Conservation (phyloP, 495 filamentous ascomycete species). For the Aspergillus sparsus region DNA sequence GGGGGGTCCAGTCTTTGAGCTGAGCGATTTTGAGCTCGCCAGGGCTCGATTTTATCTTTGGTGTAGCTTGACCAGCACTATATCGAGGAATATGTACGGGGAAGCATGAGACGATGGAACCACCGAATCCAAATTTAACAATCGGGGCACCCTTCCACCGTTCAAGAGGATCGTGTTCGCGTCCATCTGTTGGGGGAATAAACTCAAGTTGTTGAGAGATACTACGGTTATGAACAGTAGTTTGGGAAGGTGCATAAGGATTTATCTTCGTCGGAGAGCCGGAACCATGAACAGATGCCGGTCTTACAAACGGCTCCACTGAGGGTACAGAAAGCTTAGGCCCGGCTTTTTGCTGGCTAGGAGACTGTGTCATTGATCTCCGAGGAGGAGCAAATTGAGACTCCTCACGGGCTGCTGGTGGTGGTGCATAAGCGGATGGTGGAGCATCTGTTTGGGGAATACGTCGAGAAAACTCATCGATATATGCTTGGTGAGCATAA, state of each 20-base stretch:
- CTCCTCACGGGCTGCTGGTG: slow-evolving; percentile 23
- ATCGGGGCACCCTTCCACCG: slow-evolving; percentile 90
- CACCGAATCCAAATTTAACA: slow-evolving; percentile 86
- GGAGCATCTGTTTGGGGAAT: slow-evolving; percentile 46
- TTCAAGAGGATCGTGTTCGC: slow-evolving; percentile 73
- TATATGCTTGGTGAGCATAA: slow-evolving; percentile 49
- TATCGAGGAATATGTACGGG: slow-evolving; percentile 88
- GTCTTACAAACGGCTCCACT: slow-evolving; percentile 60
- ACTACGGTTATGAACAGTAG: slow-evolving; percentile 31
- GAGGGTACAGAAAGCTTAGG: slow-evolving; percentile 49
- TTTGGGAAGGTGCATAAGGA: slow-evolving; percentile 38
- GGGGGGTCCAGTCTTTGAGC: slow-evolving; percentile 66
- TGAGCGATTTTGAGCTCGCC: slow-evolving; percentile 79
- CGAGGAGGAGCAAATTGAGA: slow-evolving; percentile 55
- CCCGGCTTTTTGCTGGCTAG: slow-evolving; percentile 57
- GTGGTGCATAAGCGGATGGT: slow-evolving; percentile 31
- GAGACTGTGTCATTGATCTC: slow-evolving; percentile 86
- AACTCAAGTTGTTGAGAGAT: slow-evolving; percentile 53
- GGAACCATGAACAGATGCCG: slow-evolving; percentile 66
- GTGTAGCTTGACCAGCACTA: slow-evolving; percentile 64
- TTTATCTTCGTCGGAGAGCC: slow-evolving; percentile 49
- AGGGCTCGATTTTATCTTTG: slow-evolving; percentile 79
- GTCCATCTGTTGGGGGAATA: slow-evolving; percentile 74
- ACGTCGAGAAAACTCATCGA: slow-evolving; percentile 55
- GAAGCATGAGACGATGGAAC: slow-evolving; percentile 78